Evolutionary conservation across 2,329 filamentous ascomycete species (phyloP).

Genomic region (Trichoderma harzianum): DNA sequence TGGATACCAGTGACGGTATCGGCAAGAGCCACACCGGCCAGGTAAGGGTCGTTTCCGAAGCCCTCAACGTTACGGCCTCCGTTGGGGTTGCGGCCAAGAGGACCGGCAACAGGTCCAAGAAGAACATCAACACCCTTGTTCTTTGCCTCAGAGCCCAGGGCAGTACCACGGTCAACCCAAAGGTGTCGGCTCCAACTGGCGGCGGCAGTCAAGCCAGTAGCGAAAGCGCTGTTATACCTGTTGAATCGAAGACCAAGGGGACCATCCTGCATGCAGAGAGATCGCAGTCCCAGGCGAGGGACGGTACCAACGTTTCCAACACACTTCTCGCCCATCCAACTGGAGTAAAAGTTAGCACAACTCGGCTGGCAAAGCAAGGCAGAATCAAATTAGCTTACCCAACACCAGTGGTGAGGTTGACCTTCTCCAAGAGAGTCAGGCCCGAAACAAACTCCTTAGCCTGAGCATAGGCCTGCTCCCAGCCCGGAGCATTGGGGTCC

Average conservation of each 20-base stretch:
- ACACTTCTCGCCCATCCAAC: constrained; percentile 60
- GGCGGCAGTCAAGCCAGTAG: constrained; percentile 72
- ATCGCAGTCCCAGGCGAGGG: constrained; percentile 65
- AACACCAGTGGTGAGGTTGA: constrained; percentile 89
- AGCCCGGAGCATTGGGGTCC: constrained; percentile 65
- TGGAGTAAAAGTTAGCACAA: constrained; percentile 20
- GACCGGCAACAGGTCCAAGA: constrained; percentile 50
- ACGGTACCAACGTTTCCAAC: constrained; percentile 74
- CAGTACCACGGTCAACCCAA: constrained; percentile 50
- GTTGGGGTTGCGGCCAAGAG: constrained; percentile 45
- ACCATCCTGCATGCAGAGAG: constrained; percentile 83
- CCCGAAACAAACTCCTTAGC: constrained; percentile 78
- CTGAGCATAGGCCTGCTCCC: constrained; percentile 72
- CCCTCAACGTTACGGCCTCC: constrained; percentile 63
- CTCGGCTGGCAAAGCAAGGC: not conserved
- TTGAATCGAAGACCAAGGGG: constrained; percentile 74
- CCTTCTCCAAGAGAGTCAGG: constrained; percentile 81
- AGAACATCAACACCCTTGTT: constrained; percentile 75
- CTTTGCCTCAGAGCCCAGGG: constrained; percentile 60
- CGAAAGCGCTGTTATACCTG: constrained; percentile 80
- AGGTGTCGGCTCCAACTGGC: constrained; percentile 77
- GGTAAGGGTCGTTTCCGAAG: constrained; percentile 68
- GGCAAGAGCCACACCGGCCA: constrained; percentile 69
- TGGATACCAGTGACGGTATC: constrained; percentile 78
- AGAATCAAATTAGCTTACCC: constrained; percentile 54